Evolutionary conservation across 1,139 yeast genomes (phyloP).

Genomic region (Candida anutae): DNA sequence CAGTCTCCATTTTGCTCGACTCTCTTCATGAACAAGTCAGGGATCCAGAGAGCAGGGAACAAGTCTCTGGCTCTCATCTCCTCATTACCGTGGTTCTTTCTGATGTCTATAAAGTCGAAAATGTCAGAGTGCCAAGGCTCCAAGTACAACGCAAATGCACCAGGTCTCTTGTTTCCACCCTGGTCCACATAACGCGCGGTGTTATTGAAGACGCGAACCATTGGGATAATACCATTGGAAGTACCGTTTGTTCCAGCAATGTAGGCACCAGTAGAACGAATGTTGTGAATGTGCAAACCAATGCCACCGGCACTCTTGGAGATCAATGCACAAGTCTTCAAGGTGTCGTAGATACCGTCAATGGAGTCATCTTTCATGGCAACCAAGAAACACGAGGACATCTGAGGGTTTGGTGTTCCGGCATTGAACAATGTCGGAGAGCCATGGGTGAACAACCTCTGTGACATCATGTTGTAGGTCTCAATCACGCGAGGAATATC

Average conservation of each 20-base stretch:
- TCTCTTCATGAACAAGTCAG: slow-evolving; percentile 84
- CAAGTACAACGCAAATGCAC: slow-evolving; percentile 81
- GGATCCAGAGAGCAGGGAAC: slow-evolving; percentile 88
- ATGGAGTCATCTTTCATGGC: slow-evolving; percentile 89
- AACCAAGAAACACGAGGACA: slow-evolving; percentile 84
- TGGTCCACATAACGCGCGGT: slow-evolving; percentile 91
- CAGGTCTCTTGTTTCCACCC: slow-evolving; percentile 93
- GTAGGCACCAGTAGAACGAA: slow-evolving; percentile 78
- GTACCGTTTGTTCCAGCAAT: slow-evolving; percentile 89
- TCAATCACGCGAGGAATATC: slow-evolving; percentile 67
- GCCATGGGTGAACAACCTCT: slow-evolving; percentile 79
- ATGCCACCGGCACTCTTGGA: slow-evolving; percentile 91
- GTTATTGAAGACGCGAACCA: slow-evolving; percentile 84
- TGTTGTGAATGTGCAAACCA: slow-evolving; percentile 77
- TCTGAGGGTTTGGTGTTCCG: slow-evolving; percentile 80
- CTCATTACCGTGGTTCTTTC: slow-evolving; percentile 89
- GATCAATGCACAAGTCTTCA: slow-evolving; percentile 78
- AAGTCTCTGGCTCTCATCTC: slow-evolving; percentile 85
- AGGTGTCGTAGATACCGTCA: slow-evolving; percentile 82
- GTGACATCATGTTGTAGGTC: slow-evolving; percentile 79
- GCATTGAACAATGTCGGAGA: slow-evolving; percentile 88
- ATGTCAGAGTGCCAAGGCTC: slow-evolving; percentile 93
- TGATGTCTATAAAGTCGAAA: slow-evolving; percentile 72
- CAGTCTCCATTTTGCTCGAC: slow-evolving; percentile 73
- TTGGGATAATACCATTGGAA: slow-evolving; percentile 81